phyloP scores from a whole-genome alignment of 495 filamentous ascomycete species.

The Oidiodendron maius region DNA sequence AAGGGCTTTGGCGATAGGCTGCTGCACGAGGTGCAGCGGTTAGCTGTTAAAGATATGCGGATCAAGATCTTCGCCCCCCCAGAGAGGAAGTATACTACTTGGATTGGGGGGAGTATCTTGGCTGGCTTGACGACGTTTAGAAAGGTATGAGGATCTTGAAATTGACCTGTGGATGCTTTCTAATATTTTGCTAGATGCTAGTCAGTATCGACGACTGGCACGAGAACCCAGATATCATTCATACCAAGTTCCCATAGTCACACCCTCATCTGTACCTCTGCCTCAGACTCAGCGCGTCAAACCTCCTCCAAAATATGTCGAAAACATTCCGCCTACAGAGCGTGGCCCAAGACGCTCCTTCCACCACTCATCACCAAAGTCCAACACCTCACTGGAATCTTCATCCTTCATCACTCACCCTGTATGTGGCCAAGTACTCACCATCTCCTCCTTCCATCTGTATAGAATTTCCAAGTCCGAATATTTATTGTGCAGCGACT shows the following conservation, averaged over 20 bases:
- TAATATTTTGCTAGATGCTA: constrained; percentile 70
- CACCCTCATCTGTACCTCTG: background rate
- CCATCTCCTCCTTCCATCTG: too few relatives aligned
- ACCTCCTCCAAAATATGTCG: background rate
- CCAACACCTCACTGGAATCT: background rate
- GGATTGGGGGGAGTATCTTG: constrained; percentile 97
- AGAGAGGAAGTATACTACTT: constrained; percentile 95
- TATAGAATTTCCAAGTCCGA: too few relatives aligned
- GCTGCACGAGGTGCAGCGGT: constrained; percentile 81
- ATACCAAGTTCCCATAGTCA: constrained; percentile 82
- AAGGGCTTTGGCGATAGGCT: constrained; percentile 92
- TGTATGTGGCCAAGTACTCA: too few relatives aligned
- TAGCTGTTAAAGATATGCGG: constrained; percentile 97
- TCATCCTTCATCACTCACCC: too few relatives aligned
- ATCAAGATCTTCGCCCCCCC: constrained; percentile 98
- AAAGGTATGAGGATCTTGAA: constrained; percentile 65
- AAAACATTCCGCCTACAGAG: background rate
- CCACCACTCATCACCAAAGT: too few relatives aligned
- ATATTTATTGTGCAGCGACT: too few relatives aligned
- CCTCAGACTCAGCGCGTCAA: background rate
- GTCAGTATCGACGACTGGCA: constrained; percentile 99
- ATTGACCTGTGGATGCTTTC: too few relatives aligned
- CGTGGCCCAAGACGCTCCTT: too few relatives aligned
- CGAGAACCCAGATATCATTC: constrained; percentile 97
- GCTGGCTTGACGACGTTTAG: constrained; percentile 96